Conservation (phyloP, 176 grass and related monocot genomes). For the Stipa capillata region DNA sequence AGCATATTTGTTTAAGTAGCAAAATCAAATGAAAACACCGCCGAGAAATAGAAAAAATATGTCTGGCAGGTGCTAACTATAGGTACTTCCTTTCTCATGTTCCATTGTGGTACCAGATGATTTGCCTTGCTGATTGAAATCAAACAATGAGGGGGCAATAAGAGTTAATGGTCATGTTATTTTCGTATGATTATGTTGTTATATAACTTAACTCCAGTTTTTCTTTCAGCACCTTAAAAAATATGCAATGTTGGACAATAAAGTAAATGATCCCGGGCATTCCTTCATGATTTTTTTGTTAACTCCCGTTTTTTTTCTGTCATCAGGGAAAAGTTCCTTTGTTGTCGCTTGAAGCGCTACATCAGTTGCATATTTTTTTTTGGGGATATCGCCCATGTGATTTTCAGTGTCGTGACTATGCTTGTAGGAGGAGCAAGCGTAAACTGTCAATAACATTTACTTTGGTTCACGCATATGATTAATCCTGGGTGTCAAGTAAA, state of each 20-base stretch:
- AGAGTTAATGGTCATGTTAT: not conserved
- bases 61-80: not conserved
- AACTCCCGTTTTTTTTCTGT: slow-evolving; percentile 9
- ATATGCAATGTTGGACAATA: not conserved
- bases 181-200: not conserved
- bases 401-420: slow-evolving; percentile 79
- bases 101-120: not conserved
- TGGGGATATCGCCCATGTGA: slow-evolving; percentile 72
- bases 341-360: slow-evolving; percentile 72
- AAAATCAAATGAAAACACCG: not conserved
- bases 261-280: not conserved
- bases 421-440: slow-evolving; percentile 72
- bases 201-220: not conserved
- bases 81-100: not conserved
- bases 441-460: not conserved
- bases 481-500: not conserved
- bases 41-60: not conserved
- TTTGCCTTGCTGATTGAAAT: not conserved
- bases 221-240: not conserved
- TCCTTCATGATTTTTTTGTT: not conserved
- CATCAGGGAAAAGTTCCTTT: slow-evolving; percentile 59
- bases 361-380: slow-evolving; percentile 96
- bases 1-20: not conserved
- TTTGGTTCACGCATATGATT: not conserved
- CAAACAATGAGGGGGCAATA: not conserved